These are phyloP conservation scores for Coix lacrymajobi DNA, from an alignment of 176 grass and related monocot genomes.

Conservation along the genomic window DNA sequence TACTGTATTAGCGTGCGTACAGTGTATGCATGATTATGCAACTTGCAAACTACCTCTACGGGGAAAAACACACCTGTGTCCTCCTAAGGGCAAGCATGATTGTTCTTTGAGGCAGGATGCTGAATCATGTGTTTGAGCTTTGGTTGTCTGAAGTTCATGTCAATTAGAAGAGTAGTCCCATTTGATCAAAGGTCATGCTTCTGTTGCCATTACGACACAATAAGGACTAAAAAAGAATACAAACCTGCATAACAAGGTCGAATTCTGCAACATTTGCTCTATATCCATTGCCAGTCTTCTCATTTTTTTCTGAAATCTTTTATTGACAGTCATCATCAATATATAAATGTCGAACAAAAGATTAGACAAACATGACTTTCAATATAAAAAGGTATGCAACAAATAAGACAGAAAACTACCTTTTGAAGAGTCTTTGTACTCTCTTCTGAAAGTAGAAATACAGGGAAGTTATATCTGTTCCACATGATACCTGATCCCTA, in stretches of 20 bases:
- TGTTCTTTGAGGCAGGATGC: conserved; percentile 79
- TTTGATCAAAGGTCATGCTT: background rate
- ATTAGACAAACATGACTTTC: background rate
- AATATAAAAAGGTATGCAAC: background rate
- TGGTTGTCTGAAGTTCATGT: conserved; percentile 68
- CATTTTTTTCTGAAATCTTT: conserved; percentile 59
- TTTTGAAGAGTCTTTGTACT: conserved; percentile 56
- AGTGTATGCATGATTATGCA: background rate
- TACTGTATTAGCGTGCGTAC: background rate
- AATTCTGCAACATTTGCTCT: conserved; percentile 89
- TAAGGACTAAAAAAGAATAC: conserved; percentile 12
- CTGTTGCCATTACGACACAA: conserved; percentile 7
- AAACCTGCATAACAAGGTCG: conserved; percentile 97
- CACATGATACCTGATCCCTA: conserved; percentile 97
- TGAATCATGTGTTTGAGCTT: conserved; percentile 71
- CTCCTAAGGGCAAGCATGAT: conserved; percentile 89
- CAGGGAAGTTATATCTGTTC: conserved; percentile 81
- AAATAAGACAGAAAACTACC: conserved; percentile 33
- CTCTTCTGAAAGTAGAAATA: conserved; percentile 79
- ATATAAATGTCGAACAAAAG: background rate
- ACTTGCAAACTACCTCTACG: conserved; percentile 1
- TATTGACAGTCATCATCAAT: conserved; percentile 13
- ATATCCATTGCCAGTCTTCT: conserved; percentile 39
- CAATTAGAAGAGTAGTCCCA: conserved; percentile 24
- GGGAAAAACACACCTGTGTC: conserved; percentile 60